phyloP scores from a whole-genome alignment of 495 filamentous ascomycete genomes.

The Arthonia radiata region DNA sequence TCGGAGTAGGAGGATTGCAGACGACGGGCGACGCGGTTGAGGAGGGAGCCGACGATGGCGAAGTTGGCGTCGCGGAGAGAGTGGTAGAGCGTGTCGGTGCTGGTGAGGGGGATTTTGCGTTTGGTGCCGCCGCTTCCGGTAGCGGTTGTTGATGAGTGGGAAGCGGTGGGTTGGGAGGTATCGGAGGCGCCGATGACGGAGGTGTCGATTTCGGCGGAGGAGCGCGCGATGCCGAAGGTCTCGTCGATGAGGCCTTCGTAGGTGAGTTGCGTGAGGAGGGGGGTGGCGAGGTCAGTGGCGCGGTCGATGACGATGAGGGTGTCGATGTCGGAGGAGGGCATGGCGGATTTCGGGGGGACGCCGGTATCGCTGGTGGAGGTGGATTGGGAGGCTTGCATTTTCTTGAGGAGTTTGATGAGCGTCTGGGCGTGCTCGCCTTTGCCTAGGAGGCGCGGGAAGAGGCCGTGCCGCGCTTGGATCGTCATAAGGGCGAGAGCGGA shows the following conservation, averaged over 20 bases:
- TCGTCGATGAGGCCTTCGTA: conserved; percentile 96
- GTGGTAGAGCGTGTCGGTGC: conserved; percentile 69
- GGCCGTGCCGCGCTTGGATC: conserved; percentile 71
- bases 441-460: conserved; percentile 85
- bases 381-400: conserved; percentile 76
- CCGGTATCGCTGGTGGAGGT: conserved; percentile 19
- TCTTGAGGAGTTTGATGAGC: conserved; percentile 66
- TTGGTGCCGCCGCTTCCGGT: conserved; percentile 32
- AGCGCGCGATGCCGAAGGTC: conserved; percentile 63
- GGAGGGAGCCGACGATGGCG: conserved; percentile 63
- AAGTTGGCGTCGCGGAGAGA: conserved; percentile 86
- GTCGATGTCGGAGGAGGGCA: conserved; percentile 64
- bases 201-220: conserved; percentile 80
- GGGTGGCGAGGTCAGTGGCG: conserved; percentile 77
- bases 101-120: conserved; percentile 73
- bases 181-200: conserved; percentile 59
- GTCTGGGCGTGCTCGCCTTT: conserved; percentile 86
- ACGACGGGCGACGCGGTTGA: conserved; percentile 79
- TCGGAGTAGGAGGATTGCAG: conserved; percentile 73
- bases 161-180: conserved; percentile 23
- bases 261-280: conserved; percentile 79
- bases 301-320: conserved; percentile 87
- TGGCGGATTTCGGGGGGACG: too few relatives aligned
- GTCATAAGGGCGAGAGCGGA: conserved; percentile 86
- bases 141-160: conserved; percentile 28